Conservation (phyloP, 2,329 filamentous ascomycete genomes). For the Aureobasidium mangrovei region DNA sequence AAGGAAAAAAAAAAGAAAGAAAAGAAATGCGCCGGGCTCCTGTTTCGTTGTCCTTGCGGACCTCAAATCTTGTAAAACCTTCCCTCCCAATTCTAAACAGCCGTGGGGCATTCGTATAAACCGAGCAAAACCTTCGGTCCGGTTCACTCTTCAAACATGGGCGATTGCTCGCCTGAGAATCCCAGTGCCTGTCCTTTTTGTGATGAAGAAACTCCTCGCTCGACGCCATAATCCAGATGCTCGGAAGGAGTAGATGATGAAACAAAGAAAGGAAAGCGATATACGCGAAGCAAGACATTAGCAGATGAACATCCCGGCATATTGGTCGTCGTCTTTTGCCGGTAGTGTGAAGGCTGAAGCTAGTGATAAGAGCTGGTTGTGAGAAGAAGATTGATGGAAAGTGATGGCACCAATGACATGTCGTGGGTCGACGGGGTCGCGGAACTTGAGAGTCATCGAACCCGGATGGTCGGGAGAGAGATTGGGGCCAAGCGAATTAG, state of each 20-base stretch:
- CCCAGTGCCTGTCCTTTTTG: neutral
- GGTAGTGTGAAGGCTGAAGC: too few species aligned
- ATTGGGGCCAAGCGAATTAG: constrained; percentile 7
- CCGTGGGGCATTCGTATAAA: neutral
- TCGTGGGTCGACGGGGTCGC: constrained; percentile 1
- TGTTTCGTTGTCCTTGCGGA: constrained; percentile 3
- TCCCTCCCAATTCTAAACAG: neutral
- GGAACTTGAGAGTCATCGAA: neutral
- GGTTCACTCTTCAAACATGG: neutral
- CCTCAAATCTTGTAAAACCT: constrained; percentile 1
- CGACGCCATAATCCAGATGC: constrained; percentile 8
- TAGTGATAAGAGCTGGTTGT: too few species aligned
- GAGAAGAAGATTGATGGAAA: too few species aligned
- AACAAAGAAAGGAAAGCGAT: neutral
- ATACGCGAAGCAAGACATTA: neutral
- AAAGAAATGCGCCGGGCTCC: neutral
- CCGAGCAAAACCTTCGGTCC: neutral
- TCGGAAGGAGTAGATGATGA: neutral
- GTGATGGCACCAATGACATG: neutral
- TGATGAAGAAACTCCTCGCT: constrained; percentile 9
- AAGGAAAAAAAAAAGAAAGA: neutral
- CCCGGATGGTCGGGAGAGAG: neutral
- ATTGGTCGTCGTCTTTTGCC: too few species aligned
- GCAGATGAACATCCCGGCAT: too few species aligned
- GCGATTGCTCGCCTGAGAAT: neutral